Evolutionary conservation across 495 filamentous ascomycete genomes (phyloP).

Genomic region (Aspergillus steynii): DNA sequence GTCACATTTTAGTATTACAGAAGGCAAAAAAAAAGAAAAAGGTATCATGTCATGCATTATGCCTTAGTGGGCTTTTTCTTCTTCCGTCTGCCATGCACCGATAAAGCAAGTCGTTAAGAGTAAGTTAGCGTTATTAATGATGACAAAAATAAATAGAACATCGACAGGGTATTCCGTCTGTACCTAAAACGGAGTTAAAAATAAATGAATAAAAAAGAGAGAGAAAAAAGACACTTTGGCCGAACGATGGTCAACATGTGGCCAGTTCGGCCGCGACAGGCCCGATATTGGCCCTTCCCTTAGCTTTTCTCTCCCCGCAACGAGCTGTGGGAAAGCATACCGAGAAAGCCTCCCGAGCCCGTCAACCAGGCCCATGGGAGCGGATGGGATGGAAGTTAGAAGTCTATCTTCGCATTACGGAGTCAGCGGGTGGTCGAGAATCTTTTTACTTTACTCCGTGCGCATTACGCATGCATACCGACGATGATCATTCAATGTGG

Average conservation of each 20-base stretch:
- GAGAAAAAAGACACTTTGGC: too few species aligned
- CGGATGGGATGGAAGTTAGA: conserved; percentile 6
- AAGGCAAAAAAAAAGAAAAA: not conserved
- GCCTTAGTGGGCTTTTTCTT: not conserved
- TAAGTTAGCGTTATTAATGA: not conserved
- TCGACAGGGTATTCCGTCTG: not conserved
- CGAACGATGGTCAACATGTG: not conserved
- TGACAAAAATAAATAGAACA: not conserved
- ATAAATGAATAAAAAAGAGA: not conserved
- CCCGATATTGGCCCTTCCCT: not conserved
- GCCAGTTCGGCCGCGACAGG: not conserved
- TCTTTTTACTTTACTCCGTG: not conserved
- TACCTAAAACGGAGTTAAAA: not conserved
- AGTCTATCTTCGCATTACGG: not conserved
- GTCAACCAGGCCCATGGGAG: conserved; percentile 12
- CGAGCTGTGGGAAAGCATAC: conserved; percentile 3
- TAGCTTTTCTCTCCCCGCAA: not conserved
- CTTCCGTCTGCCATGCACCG: not conserved
- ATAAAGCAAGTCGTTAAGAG: not conserved
- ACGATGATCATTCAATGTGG: not conserved
- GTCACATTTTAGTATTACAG: not conserved
- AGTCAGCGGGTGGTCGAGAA: not conserved
- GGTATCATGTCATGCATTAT: not conserved
- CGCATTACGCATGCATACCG: not conserved
- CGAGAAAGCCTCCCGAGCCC: conserved; percentile 13